Conservation (phyloP, 495 filamentous ascomycete species). For the Penicillium silybi region DNA sequence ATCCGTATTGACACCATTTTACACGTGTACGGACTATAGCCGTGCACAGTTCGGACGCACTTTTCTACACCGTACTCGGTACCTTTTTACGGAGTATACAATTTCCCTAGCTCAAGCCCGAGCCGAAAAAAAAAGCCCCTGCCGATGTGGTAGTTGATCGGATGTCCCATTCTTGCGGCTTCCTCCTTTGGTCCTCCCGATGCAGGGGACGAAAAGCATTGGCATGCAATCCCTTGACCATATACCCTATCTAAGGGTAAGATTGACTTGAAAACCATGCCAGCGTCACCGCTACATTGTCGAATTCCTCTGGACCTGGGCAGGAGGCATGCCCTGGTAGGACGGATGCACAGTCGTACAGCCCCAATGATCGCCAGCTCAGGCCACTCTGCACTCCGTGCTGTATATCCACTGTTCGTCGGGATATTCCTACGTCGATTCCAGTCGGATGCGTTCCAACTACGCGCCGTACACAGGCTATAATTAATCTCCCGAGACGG, state of each 20-base stretch:
- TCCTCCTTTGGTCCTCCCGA: conserved; percentile 25
- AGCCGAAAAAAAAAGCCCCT: neutral
- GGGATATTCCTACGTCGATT: neutral
- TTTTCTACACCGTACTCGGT: no score
- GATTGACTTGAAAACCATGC: neutral
- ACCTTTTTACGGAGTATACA: neutral
- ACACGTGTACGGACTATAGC: neutral
- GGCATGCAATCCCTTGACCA: conserved; percentile 5
- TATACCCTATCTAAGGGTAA: neutral
- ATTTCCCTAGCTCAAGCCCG: neutral
- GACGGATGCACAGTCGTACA: neutral
- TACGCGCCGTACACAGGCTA: neutral
- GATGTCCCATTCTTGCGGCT: conserved; percentile 14
- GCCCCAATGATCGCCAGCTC: conserved; percentile 1
- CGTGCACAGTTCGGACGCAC: no score
- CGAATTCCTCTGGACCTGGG: conserved; percentile 4
- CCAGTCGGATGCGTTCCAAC: neutral
- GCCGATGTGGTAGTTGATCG: conserved; percentile 16
- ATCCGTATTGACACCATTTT: neutral
- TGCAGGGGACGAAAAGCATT: neutral
- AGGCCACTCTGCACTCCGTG: neutral
- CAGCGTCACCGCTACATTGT: conserved; percentile 3
- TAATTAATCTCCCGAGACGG: neutral
- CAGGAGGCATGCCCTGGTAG: no score
- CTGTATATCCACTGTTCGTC: neutral